A percentile compares a stretch with the other conserved stretches of the same genome.
phyloP scores from a whole-genome alignment of 2,329 filamentous ascomycete species.

The Aplosporella prunicola region DNA sequence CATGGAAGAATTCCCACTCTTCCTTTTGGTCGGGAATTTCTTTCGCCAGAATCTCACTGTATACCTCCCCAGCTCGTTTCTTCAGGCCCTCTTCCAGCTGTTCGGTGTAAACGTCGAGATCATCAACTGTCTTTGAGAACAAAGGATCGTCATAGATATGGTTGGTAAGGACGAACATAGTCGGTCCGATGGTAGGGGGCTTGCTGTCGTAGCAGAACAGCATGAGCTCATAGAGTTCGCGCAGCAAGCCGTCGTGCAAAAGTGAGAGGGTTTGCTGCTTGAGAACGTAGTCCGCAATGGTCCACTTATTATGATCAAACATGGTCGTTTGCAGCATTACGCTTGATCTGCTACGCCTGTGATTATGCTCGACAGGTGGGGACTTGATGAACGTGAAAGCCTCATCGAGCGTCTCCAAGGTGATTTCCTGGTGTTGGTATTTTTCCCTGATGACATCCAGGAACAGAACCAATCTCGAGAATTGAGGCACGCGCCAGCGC shows the following conservation, averaged over 20 bases:
- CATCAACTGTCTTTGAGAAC: constrained; percentile 62
- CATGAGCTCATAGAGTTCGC: constrained; percentile 80
- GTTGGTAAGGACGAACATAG: constrained; percentile 71
- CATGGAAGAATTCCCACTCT: constrained; percentile 83
- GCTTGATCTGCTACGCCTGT: constrained; percentile 45
- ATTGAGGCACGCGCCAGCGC: constrained; percentile 82
- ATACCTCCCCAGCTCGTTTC: constrained; percentile 67
- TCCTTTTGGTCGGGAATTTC: constrained; percentile 72
- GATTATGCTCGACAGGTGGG: constrained; percentile 54
- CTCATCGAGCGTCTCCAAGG: constrained; percentile 70
- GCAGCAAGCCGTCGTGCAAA: constrained; percentile 71
- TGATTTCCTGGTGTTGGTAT: constrained; percentile 74
- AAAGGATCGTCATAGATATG: constrained; percentile 72
- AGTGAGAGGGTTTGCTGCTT: constrained; percentile 68
- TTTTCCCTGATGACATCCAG: constrained; percentile 79
- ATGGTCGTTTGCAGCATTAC: constrained; percentile 29
- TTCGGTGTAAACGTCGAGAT: constrained; percentile 60
- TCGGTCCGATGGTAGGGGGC: constrained; percentile 65
- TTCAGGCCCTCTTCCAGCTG: constrained; percentile 64
- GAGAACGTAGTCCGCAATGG: constrained; percentile 38
- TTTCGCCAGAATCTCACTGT: constrained; percentile 67
- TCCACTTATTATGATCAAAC: constrained; percentile 43
- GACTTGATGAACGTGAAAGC: constrained; percentile 77
- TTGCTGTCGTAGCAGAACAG: constrained; percentile 86
- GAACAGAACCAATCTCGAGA: constrained; percentile 68